These are phyloP conservation scores for Diaporthe eres DNA, from an alignment of 2,329 filamentous ascomycete species.

Conservation along the genomic window DNA sequence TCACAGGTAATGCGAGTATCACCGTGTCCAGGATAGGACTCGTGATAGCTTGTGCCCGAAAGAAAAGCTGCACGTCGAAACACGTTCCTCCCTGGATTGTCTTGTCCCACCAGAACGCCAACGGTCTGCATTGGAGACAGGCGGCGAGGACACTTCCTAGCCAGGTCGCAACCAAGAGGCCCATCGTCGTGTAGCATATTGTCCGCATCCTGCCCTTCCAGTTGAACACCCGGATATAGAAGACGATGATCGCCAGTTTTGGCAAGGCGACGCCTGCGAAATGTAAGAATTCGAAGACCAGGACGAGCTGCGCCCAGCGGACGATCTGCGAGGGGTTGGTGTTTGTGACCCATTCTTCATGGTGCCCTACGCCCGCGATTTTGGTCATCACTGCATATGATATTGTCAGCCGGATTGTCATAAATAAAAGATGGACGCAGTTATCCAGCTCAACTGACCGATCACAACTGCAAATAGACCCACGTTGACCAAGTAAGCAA, in stretches of 20 bases:
- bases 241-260: not conserved
- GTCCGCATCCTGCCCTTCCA: not conserved
- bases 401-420: not conserved
- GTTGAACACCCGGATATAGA: slow-evolving; percentile 14
- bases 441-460: not conserved
- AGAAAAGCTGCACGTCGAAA: slow-evolving; percentile 8
- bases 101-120: slow-evolving; percentile 28
- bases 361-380: not conserved
- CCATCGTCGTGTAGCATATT: slow-evolving; percentile 3
- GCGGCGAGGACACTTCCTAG: not conserved
- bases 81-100: not conserved
- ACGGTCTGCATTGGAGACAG: slow-evolving; percentile 7
- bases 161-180: not conserved
- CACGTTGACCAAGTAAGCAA: not conserved
- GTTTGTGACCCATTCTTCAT: not conserved
- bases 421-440: no score
- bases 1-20: not conserved
- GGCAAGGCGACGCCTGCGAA: slow-evolving; percentile 1
- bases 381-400: not conserved
- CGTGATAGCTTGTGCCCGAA: not conserved
- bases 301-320: not conserved
- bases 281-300: slow-evolving; percentile 1
- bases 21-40: not conserved
- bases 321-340: not conserved
- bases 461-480: not conserved